These are phyloP conservation scores for Xylaria scruposa DNA, from an alignment of 495 filamentous ascomycete species.

Conservation along the genomic window DNA sequence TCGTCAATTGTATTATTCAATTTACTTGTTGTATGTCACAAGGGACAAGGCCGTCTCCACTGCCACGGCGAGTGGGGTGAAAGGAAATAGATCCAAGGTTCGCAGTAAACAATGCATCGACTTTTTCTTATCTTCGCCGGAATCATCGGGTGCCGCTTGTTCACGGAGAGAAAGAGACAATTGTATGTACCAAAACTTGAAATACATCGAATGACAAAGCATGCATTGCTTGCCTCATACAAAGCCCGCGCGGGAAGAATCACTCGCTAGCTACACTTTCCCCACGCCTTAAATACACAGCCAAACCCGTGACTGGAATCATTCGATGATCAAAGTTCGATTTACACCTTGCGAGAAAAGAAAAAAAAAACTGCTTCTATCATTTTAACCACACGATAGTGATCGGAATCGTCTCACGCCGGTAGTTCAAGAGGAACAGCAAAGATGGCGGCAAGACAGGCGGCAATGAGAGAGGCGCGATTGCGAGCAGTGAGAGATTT, in stretches of 20 bases:
- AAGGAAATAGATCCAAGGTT: not conserved
- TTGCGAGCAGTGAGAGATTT: not conserved
- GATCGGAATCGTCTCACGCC: not conserved
- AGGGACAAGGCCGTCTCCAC: not conserved
- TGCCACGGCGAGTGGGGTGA: not conserved
- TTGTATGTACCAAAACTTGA: not conserved
- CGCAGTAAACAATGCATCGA: not conserved
- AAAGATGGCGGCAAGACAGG: not conserved
- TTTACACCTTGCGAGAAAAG: not conserved
- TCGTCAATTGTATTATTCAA: too few relatives aligned
- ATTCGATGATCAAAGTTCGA: not conserved
- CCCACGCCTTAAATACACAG: not conserved
- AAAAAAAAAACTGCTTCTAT: not conserved
- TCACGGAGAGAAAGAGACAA: not conserved
- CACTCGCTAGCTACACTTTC: not conserved
- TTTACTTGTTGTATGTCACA: not conserved
- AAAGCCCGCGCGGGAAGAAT: not conserved
- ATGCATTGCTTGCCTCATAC: slow-evolving; percentile 1
- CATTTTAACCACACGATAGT: not conserved
- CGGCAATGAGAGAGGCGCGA: not conserved
- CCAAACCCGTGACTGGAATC: not conserved
- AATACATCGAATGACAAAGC: slow-evolving; percentile 1
- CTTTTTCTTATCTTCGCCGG: not conserved
- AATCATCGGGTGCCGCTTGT: not conserved
- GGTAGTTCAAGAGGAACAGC: not conserved